Evolutionary conservation across 495 filamentous ascomycete species (phyloP).

Genomic region (Annulohypoxylon bovei): DNA sequence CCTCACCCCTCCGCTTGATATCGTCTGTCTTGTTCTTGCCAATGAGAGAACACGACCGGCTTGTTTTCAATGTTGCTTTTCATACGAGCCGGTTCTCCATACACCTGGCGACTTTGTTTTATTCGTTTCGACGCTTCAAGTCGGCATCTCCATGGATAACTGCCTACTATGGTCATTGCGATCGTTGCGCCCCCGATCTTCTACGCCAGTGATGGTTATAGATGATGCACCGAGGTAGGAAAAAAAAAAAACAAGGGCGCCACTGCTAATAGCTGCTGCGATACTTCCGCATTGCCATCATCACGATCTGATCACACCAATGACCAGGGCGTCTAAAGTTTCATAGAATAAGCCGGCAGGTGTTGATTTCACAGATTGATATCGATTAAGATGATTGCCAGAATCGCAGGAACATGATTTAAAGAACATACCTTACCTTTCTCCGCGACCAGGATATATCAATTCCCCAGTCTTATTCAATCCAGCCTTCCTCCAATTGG

Average conservation of each 20-base stretch:
- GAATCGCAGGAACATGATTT: not conserved
- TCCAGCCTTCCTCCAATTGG: slow-evolving; percentile 32
- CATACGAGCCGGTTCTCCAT: not conserved
- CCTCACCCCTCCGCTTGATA: not conserved
- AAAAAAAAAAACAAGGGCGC: not conserved
- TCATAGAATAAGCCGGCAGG: not conserved
- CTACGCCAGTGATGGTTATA: not conserved
- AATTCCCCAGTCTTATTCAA: slow-evolving; percentile 1
- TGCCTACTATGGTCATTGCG: not conserved
- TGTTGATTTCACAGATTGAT: not conserved
- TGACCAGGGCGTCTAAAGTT: slow-evolving; percentile 11
- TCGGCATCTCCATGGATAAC: not conserved
- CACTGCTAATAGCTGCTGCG: not conserved
- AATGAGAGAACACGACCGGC: not conserved
- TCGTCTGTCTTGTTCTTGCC: not conserved
- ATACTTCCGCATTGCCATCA: not conserved
- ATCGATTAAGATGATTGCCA: not conserved
- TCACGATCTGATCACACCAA: not conserved
- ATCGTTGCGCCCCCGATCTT: not conserved
- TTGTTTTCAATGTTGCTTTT: not conserved
- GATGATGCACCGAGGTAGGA: not conserved
- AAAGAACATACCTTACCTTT: not conserved
- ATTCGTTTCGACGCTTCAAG: not conserved
- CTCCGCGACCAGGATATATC: slow-evolving; percentile 7
- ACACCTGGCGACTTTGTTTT: not conserved